Conservation (phyloP, 768 basidiomycete genomes). For the Albatrellus ellisii region DNA sequence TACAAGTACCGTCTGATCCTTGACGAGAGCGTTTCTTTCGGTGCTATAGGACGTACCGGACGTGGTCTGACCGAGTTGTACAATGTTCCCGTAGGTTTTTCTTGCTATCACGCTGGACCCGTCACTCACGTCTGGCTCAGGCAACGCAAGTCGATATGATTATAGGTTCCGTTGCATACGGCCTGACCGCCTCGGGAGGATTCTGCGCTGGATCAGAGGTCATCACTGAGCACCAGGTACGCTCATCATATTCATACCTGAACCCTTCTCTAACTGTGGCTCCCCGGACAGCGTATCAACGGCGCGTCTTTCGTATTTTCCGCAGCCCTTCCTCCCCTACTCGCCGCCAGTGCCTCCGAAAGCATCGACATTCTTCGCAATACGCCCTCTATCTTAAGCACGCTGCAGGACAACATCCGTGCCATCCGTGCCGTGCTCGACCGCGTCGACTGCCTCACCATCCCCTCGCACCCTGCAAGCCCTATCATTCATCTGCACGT, state of each 20-base stretch:
- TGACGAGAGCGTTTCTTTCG: slow-evolving; percentile 91
- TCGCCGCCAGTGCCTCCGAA: slow-evolving; percentile 80
- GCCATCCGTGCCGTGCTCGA: slow-evolving; percentile 73
- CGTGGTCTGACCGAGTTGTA: slow-evolving; percentile 92
- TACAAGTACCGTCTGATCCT: slow-evolving; percentile 93
- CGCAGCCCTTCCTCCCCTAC: slow-evolving; percentile 82
- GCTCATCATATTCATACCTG: not conserved
- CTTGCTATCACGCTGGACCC: too few relatives aligned
- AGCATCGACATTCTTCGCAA: slow-evolving; percentile 69
- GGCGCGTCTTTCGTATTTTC: slow-evolving; percentile 94
- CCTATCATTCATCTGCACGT: slow-evolving; percentile 82
- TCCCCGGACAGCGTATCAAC: slow-evolving; percentile 66
- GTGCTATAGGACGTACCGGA: slow-evolving; percentile 84
- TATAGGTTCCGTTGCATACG: slow-evolving; percentile 80
- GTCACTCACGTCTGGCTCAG: slow-evolving; percentile 21
- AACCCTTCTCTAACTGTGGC: not conserved
- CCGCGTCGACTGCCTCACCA: slow-evolving; percentile 66
- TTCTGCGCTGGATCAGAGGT: slow-evolving; percentile 85
- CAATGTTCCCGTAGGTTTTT: slow-evolving; percentile 69
- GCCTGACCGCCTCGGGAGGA: slow-evolving; percentile 75
- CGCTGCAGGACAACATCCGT: slow-evolving; percentile 72
- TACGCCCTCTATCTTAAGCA: slow-evolving; percentile 60
- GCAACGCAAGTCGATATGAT: slow-evolving; percentile 89
- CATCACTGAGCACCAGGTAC: slow-evolving; percentile 81
- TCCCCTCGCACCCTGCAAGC: slow-evolving; percentile 78